Evolutionary conservation across 345 rosid genomes (phyloP).

Genomic region (Capsella bursapastoris): DNA sequence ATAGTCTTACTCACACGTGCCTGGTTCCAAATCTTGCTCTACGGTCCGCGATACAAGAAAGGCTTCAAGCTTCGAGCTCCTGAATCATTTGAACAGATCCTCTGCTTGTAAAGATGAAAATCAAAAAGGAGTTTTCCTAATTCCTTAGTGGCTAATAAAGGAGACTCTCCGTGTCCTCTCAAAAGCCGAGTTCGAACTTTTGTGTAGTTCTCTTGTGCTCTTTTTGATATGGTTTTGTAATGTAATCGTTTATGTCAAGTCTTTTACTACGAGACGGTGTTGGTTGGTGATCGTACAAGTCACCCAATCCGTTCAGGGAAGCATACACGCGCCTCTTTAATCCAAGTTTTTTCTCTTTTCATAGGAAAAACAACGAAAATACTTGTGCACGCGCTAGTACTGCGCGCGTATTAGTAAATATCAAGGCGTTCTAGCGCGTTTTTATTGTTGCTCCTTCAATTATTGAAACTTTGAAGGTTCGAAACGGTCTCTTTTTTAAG

Average conservation of each 20-base stretch:
- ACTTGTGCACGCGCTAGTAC: neutral
- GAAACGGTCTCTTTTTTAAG: neutral
- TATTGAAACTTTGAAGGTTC: neutral
- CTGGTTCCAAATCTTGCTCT: slow-evolving; percentile 57
- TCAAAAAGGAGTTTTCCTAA: neutral
- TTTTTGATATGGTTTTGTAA: neutral
- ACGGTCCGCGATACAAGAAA: slow-evolving; percentile 58
- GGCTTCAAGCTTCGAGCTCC: slow-evolving; percentile 48
- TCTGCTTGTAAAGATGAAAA: neutral
- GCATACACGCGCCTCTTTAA: neutral
- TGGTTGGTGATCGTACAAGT: neutral
- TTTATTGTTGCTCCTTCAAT: neutral
- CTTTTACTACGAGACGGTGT: neutral
- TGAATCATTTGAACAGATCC: neutral
- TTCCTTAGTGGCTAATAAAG: neutral
- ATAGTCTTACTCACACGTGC: slow-evolving; percentile 42
- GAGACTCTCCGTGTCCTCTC: neutral
- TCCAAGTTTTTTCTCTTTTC: neutral
- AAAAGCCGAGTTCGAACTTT: neutral
- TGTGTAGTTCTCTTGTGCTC: neutral
- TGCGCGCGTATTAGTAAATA: neutral
- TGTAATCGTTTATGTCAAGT: neutral
- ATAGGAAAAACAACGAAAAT: too few relatives aligned
- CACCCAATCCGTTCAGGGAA: too few relatives aligned
- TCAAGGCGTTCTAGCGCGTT: neutral